These are phyloP conservation scores for Auxenochlorella pyrenoidosa DNA, from an alignment of 139 green algal species.

Conservation along the genomic window DNA sequence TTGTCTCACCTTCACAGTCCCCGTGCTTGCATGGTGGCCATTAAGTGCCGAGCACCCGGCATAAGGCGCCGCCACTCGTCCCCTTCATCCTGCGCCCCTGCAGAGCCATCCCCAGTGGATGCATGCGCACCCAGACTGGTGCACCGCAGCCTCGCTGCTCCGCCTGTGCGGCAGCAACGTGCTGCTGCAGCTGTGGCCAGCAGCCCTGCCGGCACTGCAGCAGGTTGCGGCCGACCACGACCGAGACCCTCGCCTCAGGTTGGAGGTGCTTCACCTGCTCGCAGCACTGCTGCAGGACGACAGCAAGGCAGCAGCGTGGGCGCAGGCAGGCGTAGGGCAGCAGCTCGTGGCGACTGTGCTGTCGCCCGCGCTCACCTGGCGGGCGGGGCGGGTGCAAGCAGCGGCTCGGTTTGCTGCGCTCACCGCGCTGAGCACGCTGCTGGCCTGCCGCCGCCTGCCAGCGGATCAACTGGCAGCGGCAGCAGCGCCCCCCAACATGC, in stretches of 20 bases:
- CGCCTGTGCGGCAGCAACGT: conserved; percentile 36
- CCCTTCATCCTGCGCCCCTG: background rate
- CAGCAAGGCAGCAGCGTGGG: conserved; percentile 34
- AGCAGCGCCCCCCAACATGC: too few relatives aligned
- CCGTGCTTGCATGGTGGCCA: too few relatives aligned
- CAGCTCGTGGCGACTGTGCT: conserved; percentile 62
- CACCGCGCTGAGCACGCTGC: conserved; percentile 64
- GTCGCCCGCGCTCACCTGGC: conserved; percentile 79
- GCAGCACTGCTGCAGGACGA: conserved; percentile 70
- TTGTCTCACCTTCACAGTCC: too few relatives aligned
- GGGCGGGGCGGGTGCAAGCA: conserved; percentile 75
- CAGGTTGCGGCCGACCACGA: conserved; percentile 42
- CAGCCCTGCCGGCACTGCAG: conserved; percentile 37
- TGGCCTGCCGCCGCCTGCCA: conserved; percentile 44
- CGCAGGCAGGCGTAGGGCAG: background rate
- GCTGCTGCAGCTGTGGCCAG: conserved; percentile 47
- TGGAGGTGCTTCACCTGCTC: conserved; percentile 67
- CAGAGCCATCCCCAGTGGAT: conserved; percentile 47
- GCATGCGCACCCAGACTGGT: conserved; percentile 31
- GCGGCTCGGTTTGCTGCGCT: conserved; percentile 76
- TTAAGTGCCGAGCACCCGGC: too few relatives aligned
- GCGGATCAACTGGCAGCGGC: conserved; percentile 21
- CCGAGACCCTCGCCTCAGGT: conserved; percentile 53
- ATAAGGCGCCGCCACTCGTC: too few relatives aligned
- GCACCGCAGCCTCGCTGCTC: conserved; percentile 64